Evolutionary conservation across 2,329 filamentous ascomycete species (phyloP).

Genomic region (Trichophyton schoenleinii): DNA sequence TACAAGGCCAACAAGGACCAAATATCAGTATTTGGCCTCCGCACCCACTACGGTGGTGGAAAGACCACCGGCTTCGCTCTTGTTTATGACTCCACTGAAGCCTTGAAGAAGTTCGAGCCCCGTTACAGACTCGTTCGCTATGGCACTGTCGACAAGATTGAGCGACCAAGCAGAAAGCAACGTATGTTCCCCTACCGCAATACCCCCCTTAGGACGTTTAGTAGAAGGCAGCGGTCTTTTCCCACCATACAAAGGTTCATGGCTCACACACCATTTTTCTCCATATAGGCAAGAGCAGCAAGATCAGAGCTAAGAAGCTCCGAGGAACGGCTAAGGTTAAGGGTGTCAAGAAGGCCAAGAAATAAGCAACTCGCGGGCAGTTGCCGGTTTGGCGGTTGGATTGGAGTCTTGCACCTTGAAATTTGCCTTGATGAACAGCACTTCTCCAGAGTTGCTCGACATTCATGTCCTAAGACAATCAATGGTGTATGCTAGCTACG

Average conservation of each 20-base stretch:
- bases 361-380: slow-evolving; percentile 30
- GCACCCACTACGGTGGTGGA: slow-evolving; percentile 98
- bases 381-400: slow-evolving; percentile 8
- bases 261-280: slow-evolving; percentile 2
- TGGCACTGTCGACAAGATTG: slow-evolving; percentile 83
- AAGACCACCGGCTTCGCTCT: slow-evolving; percentile 99
- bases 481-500: slow-evolving; percentile 15
- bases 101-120: slow-evolving; percentile 99
- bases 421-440: slow-evolving; percentile 10
- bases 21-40: slow-evolving; percentile 95
- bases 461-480: slow-evolving; percentile 10
- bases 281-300: slow-evolving; percentile 92
- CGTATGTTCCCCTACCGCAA: slow-evolving; percentile 55
- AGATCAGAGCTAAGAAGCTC: slow-evolving; percentile 99
- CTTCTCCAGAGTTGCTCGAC: slow-evolving; percentile 10
- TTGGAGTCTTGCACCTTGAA: slow-evolving; percentile 11
- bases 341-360: slow-evolving; percentile 81
- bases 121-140: slow-evolving; percentile 93
- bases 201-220: not conserved
- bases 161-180: slow-evolving; percentile 97
- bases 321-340: slow-evolving; percentile 97
- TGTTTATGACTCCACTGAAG: slow-evolving; percentile 95
- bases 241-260: not conserved
- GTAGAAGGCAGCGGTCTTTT: not conserved
- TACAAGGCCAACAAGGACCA: slow-evolving; percentile 99